phyloP scores from a whole-genome alignment of 805 yeast species.

The Candida pini region DNA sequence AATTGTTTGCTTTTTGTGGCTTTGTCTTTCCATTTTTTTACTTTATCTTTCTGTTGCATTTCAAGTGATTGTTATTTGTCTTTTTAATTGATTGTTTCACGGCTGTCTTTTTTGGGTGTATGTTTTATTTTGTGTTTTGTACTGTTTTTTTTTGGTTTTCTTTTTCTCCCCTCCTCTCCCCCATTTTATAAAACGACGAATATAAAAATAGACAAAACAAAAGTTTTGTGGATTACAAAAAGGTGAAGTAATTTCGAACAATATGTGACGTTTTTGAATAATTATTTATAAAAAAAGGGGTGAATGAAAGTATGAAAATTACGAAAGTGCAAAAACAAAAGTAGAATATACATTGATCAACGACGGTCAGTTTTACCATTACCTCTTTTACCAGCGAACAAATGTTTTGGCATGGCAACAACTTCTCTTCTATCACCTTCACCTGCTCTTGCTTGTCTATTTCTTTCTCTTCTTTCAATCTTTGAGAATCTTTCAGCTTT shows the following conservation, averaged over 20 bases:
- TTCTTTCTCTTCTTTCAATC: slow-evolving; percentile 89
- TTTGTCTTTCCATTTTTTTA: neutral
- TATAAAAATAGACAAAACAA: slow-evolving; percentile 2
- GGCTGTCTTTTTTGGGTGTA: neutral
- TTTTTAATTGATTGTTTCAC: neutral
- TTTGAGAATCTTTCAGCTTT: slow-evolving; percentile 86
- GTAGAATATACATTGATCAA: slow-evolving; percentile 30
- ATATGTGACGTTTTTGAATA: neutral
- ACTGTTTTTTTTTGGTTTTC: neutral
- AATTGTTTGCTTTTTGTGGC: neutral
- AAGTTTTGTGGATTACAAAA: neutral
- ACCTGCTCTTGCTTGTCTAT: slow-evolving; percentile 87
- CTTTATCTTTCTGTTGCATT: neutral
- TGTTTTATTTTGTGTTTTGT: neutral
- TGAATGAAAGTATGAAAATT: neutral
- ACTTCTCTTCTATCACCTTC: slow-evolving; percentile 92
- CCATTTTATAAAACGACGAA: slow-evolving; percentile 1
- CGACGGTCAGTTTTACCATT: slow-evolving; percentile 89
- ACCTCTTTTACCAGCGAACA: slow-evolving; percentile 96
- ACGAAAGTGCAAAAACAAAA: neutral
- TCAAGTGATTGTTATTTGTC: neutral
- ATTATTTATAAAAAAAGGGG: neutral
- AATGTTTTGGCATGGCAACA: slow-evolving; percentile 85
- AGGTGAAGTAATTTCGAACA: neutral
- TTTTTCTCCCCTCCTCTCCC: neutral